Conservation (phyloP, 1,139 yeast genomes). For the Pneumocystis wakefieldiae region DNA sequence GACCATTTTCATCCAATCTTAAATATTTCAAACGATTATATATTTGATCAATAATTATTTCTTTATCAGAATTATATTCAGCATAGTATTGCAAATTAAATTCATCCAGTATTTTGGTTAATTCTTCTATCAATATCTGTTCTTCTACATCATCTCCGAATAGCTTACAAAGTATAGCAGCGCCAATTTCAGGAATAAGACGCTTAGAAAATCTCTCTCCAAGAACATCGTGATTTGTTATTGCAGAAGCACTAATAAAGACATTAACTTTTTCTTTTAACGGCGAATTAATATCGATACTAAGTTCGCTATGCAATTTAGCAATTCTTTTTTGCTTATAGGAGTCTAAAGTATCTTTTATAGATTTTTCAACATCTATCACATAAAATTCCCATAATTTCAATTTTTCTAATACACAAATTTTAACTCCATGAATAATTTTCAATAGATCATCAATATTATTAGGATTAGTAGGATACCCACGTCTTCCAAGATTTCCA, state of each 20-base stretch:
- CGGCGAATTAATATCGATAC: not conserved
- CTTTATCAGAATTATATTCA: conserved; percentile 61
- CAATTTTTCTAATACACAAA: conserved; percentile 49
- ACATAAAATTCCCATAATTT: conserved; percentile 83
- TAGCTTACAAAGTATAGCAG: conserved; percentile 30
- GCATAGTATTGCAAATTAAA: conserved; percentile 59
- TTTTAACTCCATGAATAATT: conserved; percentile 50
- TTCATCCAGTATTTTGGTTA: conserved; percentile 53
- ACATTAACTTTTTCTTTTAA: conserved; percentile 13
- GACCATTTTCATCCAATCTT: conserved; percentile 68
- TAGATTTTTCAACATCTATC: conserved; percentile 34
- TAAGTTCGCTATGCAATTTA: not conserved
- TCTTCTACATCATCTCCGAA: conserved; percentile 28
- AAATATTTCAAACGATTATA: conserved; percentile 60
- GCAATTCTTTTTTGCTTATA: not conserved
- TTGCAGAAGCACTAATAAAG: conserved; percentile 36
- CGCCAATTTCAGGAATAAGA: conserved; percentile 38
- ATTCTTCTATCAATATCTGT: conserved; percentile 24
- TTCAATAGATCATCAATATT: conserved; percentile 39
- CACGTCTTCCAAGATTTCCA: conserved; percentile 34
- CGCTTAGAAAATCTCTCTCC: conserved; percentile 40
- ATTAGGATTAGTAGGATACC: conserved; percentile 43
- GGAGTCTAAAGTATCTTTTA: conserved; percentile 21
- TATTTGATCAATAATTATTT: conserved; percentile 49
- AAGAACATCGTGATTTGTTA: conserved; percentile 24